Base-by-base conservation (phyloP, 495 filamentous ascomycete genomes). In the Hypoxylon subgilvum region DNA sequence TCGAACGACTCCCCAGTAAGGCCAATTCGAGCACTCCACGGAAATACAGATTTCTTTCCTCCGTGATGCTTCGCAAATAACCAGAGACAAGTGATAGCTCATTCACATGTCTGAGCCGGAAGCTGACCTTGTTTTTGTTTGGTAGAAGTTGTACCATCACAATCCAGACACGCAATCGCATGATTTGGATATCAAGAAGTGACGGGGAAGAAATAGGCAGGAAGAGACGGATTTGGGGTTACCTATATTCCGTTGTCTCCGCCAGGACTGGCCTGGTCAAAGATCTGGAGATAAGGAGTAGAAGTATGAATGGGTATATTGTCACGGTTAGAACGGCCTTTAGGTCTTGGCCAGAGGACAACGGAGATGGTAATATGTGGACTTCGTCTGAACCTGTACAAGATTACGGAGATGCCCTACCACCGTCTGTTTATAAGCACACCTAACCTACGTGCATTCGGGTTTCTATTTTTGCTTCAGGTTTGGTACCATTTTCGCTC, bases 11-110 rank as follows among this genome's bases (percentile, higher is more conserved):
- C 38, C n/a, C 13, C 28, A 19, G n/a, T 51, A 46, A 49, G 54
- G 61, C 50, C 41, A 50, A 14, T 25, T 43, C 41, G 23, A 48
- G 35, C 31, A 22, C 25, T 49, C 46, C n/a, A n/a, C n/a, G n/a
- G 28, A 35, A 22, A 28, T 22, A 13, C 38, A 17, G 18, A 16
- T 22, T 28, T 18, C n/a, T 19, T n/a, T 16, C 16, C 25, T 23
- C 12, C 10, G 27, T 10, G 3, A 41, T 28, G 9, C 2, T 23
- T 36, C 8, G 42, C 48, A 36, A 36, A 35, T 16, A 28, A 27
- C 6, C 25, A 51, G 30, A 38, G 38, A 18, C 10, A 56, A 51
- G 36, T 57, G 52, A 63, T 52, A 63, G 52, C 36, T 52, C 59
- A 52, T 42, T 18, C 14, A 25, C 56, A 49, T 31, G 39, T 17